phyloP scores from a whole-genome alignment of 805 yeast species.

The Sugiyamaella chiloensis region DNA sequence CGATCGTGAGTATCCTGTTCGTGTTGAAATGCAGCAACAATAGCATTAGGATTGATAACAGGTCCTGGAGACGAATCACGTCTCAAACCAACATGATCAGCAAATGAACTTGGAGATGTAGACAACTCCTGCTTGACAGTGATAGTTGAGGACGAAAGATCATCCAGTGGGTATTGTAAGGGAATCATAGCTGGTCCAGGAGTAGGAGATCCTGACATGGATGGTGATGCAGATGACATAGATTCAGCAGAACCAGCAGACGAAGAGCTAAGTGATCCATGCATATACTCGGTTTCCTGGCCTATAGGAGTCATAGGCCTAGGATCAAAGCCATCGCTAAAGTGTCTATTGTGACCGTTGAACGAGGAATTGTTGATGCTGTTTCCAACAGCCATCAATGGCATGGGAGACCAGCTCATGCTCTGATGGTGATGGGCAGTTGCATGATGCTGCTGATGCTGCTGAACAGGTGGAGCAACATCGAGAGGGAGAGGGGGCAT shows the following conservation, averaged over 20 bases:
- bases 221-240: background rate
- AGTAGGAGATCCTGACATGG: background rate
- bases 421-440: background rate
- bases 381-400: background rate
- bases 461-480: background rate
- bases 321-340: background rate
- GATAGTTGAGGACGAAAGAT: background rate
- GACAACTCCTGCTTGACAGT: background rate
- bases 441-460: no score
- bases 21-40: background rate
- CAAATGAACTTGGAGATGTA: no score
- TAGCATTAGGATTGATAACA: background rate
- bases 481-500: slow-evolving; percentile 3
- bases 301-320: slow-evolving; percentile 1
- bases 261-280: background rate
- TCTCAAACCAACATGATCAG: no score
- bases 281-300: background rate
- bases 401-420: background rate
- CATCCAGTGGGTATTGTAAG: background rate
- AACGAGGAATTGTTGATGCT: background rate
- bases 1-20: background rate
- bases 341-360: no score
- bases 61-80: no score
- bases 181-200: background rate
- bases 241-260: background rate